Percentiles rank a stretch among this genome's conserved stretches.
These are phyloP conservation scores for Fusarium phyllophilum DNA, from an alignment of 2,329 filamentous ascomycete species.

Conservation along the genomic window DNA sequence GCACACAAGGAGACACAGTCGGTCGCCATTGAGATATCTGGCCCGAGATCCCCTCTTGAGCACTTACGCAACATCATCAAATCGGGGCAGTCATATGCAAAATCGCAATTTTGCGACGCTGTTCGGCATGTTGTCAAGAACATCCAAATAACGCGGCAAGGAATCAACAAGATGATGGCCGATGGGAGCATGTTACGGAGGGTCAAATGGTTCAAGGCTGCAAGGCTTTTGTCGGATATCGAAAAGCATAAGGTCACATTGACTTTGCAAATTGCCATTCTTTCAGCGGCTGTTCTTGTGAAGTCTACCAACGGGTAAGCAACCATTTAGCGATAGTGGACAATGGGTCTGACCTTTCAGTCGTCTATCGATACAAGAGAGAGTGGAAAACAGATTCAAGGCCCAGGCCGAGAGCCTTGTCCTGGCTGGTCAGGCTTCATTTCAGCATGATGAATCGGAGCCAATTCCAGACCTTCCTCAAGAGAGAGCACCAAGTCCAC, in stretches of 20 bases:
- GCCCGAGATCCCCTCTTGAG: background rate
- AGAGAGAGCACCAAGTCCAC: slow-evolving; percentile 24
- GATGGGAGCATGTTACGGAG: background rate
- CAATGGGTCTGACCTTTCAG: background rate
- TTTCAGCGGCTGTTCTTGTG: slow-evolving; percentile 21
- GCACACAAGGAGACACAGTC: slow-evolving; percentile 5
- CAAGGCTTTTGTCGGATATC: slow-evolving; percentile 18
- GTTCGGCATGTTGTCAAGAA: slow-evolving; percentile 10
- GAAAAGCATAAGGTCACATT: slow-evolving; percentile 25
- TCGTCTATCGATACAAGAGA: background rate
- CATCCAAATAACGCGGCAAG: slow-evolving; percentile 7
- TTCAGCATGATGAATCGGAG: background rate
- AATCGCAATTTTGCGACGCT: background rate
- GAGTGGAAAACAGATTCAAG: slow-evolving; percentile 14
- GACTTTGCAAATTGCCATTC: slow-evolving; percentile 16
- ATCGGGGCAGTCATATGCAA: background rate
- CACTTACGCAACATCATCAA: slow-evolving; percentile 18
- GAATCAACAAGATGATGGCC: background rate
- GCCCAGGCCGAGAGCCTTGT: slow-evolving; percentile 26
- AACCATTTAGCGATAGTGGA: accelerated
- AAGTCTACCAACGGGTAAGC: slow-evolving; percentile 4
- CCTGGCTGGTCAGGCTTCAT: slow-evolving; percentile 27
- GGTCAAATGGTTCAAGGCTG: slow-evolving; percentile 9
- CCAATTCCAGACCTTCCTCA: background rate
- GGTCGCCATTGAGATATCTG: slow-evolving; percentile 22